These are phyloP conservation scores for Pyrus betulifolia DNA, from an alignment of 306 rosid genomes.

Conservation along the genomic window DNA sequence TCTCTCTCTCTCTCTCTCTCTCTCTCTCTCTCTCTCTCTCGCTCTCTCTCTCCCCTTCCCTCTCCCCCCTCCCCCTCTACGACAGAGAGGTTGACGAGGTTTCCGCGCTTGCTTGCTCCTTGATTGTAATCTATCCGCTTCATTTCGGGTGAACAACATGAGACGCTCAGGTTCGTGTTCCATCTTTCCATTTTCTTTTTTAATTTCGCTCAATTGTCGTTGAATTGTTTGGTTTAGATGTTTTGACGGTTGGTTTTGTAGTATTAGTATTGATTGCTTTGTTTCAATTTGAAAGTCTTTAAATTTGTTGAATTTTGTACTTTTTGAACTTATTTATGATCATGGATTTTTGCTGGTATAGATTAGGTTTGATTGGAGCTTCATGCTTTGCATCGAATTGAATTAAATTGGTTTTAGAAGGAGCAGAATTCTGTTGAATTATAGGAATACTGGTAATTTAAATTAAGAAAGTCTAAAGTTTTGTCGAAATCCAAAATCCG, in stretches of 20 bases:
- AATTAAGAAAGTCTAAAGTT: not conserved
- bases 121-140: not conserved
- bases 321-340: not conserved
- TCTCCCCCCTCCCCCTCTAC: not conserved
- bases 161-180: conserved; percentile 49
- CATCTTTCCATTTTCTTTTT: not conserved
- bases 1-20: not conserved
- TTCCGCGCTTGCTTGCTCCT: conserved; percentile 5
- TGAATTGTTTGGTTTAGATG: not conserved
- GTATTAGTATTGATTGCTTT: not conserved
- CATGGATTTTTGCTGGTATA: not conserved
- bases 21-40: too few species aligned
- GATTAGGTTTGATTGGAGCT: not conserved
- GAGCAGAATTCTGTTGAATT: not conserved
- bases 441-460: not conserved
- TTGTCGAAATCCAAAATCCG: not conserved
- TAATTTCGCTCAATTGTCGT: not conserved
- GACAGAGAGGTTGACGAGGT: conserved; percentile 1
- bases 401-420: not conserved
- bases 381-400: not conserved
- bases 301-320: not conserved
- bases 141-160: conserved; percentile 43
- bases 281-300: not conserved
- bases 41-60: too few species aligned
- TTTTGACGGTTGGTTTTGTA: not conserved